phyloP scores from a whole-genome alignment of 768 basidiomycete genomes.

The Lyophyllum decastes region DNA sequence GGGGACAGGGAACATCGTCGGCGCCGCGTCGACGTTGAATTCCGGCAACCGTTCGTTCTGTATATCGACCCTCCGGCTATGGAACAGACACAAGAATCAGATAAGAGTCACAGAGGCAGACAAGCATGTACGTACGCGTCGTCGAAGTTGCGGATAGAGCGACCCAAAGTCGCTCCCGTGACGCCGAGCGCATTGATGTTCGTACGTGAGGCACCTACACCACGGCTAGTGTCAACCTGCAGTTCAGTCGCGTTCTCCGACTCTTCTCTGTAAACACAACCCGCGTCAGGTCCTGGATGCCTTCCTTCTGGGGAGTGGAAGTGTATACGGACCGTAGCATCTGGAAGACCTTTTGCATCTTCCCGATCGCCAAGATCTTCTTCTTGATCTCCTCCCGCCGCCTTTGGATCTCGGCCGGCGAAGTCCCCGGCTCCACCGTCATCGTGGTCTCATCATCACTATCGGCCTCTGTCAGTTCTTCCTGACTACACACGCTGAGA shows the following conservation, averaged over 20 bases:
- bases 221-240: slow-evolving; percentile 30
- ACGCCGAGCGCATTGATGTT: slow-evolving; percentile 59
- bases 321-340: slow-evolving; percentile 68
- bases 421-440: slow-evolving; percentile 24
- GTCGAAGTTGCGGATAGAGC: slow-evolving; percentile 69
- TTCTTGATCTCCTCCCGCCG: slow-evolving; percentile 83
- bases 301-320: neutral
- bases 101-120: neutral
- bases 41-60: slow-evolving; percentile 75
- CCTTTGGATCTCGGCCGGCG: slow-evolving; percentile 45
- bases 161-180: slow-evolving; percentile 50
- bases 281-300: slow-evolving; percentile 2
- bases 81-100: neutral
- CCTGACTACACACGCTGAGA: slow-evolving; percentile 89
- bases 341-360: slow-evolving; percentile 89
- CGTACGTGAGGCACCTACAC: slow-evolving; percentile 26
- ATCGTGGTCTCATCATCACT: slow-evolving; percentile 35
- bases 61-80: slow-evolving; percentile 70
- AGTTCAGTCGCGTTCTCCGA: slow-evolving; percentile 79
- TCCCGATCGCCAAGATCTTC: slow-evolving; percentile 91
- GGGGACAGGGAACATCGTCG: slow-evolving; percentile 58
- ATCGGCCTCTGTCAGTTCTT: slow-evolving; percentile 81
- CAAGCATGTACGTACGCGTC: slow-evolving; percentile 62
- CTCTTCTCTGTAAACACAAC: slow-evolving; percentile 56
- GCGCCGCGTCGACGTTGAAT: slow-evolving; percentile 40